Base-by-base conservation (phyloP, 495 filamentous ascomycete species). In the Elasticomyces elasticus region DNA sequence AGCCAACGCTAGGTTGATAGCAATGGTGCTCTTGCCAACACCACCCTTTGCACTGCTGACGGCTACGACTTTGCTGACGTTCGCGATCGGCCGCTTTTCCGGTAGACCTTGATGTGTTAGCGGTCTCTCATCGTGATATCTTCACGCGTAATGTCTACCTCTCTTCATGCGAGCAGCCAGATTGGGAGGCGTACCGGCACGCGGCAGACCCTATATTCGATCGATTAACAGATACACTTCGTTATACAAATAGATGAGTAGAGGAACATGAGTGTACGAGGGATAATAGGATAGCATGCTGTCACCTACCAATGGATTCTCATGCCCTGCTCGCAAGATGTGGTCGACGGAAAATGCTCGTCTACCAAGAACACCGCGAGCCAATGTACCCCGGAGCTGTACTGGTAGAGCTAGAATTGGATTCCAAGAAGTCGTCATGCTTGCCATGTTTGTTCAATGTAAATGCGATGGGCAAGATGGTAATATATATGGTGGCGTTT, bases 41-140 rank as follows among this genome's bases (percentile, higher is more conserved):
- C 92, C 92, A 10, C 92, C 92, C 62, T 99, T 99, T 5, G 94
- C 92, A 0, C 89, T 95, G 31, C 87, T 94, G 17, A 99, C 85
- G 27, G 87, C 91, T 52, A 99, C 77, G 17, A 95, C 79, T 63
- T 96, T 92, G 61, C 78, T 76, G 44, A 97, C 90, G 65, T 85
- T 79, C 17, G 76, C 78, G 58, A 99, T 90, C 63, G 75, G 77
- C 49, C 87, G 81, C 61, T 86, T 84, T 54, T 85, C 72, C 1
- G 92, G 94, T 9, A 96, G 78, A 23, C 89, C 55, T 58, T 24
- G 2, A 20, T 4, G 2, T 23, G 26, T 41, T 7, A 56, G 46
- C n/a, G 11, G 20, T 24, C 11, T 51, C 24, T 5, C 6, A 26
- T 5, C 24, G 23, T 49, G 24, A 27, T 31, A 22, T 22, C 44